Evolutionary conservation across 805 yeast species (phyloP), one percentile per base, ranked within the genome.

Genomic region (Myxozyma sirexii): DNA sequence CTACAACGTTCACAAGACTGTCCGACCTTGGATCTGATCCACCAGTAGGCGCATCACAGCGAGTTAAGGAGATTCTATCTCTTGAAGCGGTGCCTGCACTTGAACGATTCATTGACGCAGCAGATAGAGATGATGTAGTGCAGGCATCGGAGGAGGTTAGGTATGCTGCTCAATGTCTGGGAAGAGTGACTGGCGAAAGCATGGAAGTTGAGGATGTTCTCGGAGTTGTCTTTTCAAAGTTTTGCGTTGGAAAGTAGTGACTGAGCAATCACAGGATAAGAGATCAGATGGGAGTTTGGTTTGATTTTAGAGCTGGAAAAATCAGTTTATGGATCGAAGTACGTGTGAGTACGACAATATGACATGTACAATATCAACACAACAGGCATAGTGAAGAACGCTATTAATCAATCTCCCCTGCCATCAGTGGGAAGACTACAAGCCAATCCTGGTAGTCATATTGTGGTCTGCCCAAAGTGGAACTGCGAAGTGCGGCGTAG

Each of bases 161-260:
- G 50, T 80, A 80, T 51, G 84, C 97, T 0, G 84, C 87, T 19
- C 90, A 87, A 13, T 97, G 97, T 0, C 87, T 94, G 39, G 97
- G 97, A 0, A 88, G 86, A 69, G 88, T 94, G 26, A 92, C 97
- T 0, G 99, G 98, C 0, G 88, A 88, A 41, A 82, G 90, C 0
- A 84, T 93, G 13, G 96, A 96, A 0, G 80, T 92, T 0, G 97
- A 94, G 67, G 98, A 94, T 69, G 84, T 94, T 0, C 76, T 94
- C 4, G 97, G 94, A 0, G 93, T 89, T 1, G 94, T 94, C 0
- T 94, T 94, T 70, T 85, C 96, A 1, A 87, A 84, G 62, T 94
- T 94, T 71, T 94, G 99, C 73, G 90, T 94, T 23, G 99, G 99
- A 0, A 93, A 93, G 72, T 93, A 75, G 65, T 4, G 2, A 2